Percentiles rank a stretch among this genome's conserved stretches.
phyloP scores from a whole-genome alignment of 768 basidiomycete species.

The Leccinum longicurvipes region DNA sequence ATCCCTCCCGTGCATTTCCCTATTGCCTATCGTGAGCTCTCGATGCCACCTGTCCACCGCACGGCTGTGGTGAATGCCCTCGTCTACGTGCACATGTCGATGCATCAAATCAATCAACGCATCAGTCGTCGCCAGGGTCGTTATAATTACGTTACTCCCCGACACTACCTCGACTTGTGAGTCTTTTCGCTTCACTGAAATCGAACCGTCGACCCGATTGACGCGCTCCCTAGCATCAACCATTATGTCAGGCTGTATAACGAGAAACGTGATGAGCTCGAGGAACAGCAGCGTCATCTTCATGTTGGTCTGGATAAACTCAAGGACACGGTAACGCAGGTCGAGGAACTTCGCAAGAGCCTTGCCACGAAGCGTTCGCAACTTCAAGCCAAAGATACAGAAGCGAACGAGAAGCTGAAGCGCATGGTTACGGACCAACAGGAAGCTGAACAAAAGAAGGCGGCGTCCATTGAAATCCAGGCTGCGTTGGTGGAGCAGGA shows the following conservation, averaged over 20 bases:
- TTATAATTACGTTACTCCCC: constrained; percentile 94
- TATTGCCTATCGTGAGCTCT: constrained; percentile 78
- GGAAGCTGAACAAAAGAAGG: constrained; percentile 97
- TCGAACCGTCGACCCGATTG: constrained; percentile 4
- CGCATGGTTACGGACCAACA: constrained; percentile 99
- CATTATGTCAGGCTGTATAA: constrained; percentile 94
- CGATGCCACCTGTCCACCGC: constrained; percentile 86
- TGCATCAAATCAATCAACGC: constrained; percentile 85
- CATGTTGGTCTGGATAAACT: constrained; percentile 98
- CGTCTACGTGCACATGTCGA: constrained; percentile 85
- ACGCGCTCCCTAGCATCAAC: constrained; percentile 64
- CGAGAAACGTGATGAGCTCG: constrained; percentile 95
- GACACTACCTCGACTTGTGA: constrained; percentile 98
- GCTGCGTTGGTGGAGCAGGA: constrained; percentile 92
- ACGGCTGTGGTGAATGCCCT: constrained; percentile 91
- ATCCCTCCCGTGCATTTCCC: constrained; percentile 81
- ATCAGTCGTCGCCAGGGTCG: constrained; percentile 92
- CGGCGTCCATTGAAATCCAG: constrained; percentile 94
- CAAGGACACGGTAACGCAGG: constrained; percentile 91
- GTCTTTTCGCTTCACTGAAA: constrained; percentile 32
- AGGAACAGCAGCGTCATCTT: constrained; percentile 97
- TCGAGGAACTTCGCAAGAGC: constrained; percentile 93
- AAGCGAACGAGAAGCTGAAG: constrained; percentile 96
- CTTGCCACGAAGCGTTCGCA: constrained; percentile 92
- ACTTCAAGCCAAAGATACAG: constrained; percentile 87